Percentiles rank a stretch among this genome's conserved stretches.
These are phyloP conservation scores for Vitellaria paradoxa DNA, from an alignment of 179 eudicot genomes.

Conservation along the genomic window DNA sequence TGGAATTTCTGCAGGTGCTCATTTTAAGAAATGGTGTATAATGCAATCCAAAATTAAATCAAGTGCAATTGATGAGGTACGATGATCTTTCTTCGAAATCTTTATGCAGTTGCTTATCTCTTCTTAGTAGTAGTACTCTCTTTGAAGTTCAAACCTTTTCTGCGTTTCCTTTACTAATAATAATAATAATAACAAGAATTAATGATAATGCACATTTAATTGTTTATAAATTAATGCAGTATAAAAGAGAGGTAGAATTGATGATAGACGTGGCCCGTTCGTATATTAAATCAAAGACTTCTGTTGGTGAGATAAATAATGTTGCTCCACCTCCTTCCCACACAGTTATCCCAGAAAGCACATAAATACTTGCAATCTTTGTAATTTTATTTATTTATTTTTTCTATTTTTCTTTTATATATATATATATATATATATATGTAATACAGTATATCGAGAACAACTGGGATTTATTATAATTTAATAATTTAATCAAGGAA, in stretches of 20 bases:
- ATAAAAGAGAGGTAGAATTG: constrained; percentile 65
- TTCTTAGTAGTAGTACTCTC: too few relatives aligned
- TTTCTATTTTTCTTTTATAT: too few relatives aligned
- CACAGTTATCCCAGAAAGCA: constrained; percentile 23
- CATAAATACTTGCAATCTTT: constrained; percentile 9
- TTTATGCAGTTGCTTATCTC: too few relatives aligned
- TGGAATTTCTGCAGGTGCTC: constrained; percentile 95
- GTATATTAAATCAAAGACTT: constrained; percentile 44
- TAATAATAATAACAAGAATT: too few relatives aligned
- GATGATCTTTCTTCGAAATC: not conserved
- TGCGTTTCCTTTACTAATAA: too few relatives aligned
- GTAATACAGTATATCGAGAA: too few relatives aligned
- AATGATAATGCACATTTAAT: not conserved
- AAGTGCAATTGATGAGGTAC: constrained; percentile 72
- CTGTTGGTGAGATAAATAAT: constrained; percentile 21
- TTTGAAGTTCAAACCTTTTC: not conserved
- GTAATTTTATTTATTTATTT: too few relatives aligned
- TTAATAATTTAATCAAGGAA: too few relatives aligned
- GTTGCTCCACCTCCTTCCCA: constrained; percentile 22
- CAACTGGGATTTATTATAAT: too few relatives aligned
- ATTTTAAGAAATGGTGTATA: constrained; percentile 94
- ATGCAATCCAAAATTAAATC: constrained; percentile 87
- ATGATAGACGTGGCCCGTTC: constrained; percentile 67
- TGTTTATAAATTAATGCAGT: constrained; percentile 42
- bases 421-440: too few relatives aligned